Evolutionary conservation across 768 basidiomycete species (phyloP), one percentile per base, ranked within the genome.

Genomic region (Leccinum pellstonianum): DNA sequence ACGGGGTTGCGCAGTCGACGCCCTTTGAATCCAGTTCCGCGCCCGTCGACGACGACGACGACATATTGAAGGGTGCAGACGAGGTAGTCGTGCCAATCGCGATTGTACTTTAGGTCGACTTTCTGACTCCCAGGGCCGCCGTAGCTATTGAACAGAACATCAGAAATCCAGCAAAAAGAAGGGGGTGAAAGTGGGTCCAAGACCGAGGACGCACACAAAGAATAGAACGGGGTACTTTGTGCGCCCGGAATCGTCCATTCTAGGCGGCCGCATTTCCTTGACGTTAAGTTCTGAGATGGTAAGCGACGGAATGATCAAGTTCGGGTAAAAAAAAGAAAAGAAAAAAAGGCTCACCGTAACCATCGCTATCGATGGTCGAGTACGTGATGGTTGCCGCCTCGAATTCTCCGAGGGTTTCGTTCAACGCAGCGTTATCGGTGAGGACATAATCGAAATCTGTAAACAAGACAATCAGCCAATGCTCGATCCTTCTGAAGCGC

Each of bases 221-320:
- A 98, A 94, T 29, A 99, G 78, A 21, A 98, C 94, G 1, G 97
- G 92, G 69, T 99, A 98, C 72, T 96, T 95, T 9, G 90, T 93
- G 48, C 91, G 86, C n/a, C 97, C 97, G 21, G 93, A 89, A 66
- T 91, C 87, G 66, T 99, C 97, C 87, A 98, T 91, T 59, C 83
- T 81, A 4, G 94, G 93, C 17, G 97, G 97, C 15, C 93, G 85
- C 65, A 96, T 83, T 76, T 98, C 95, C 68, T 90, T 82, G 57
- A 91, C 90, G 72, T 97, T 97, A 57, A 98, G 77, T 68, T 93
- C 93, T 95, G 66, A 38, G 61, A 58, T 52, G 54, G 57, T 67
- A 60, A 72, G 63, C 63, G 62, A 65, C 57, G 52, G 49, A 53
- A 52, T 50, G 55, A 50, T 48, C 31, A 51, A 57, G 60, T 61